Base-by-base conservation (phyloP, 495 filamentous ascomycete species). In the Tuber indicum region DNA sequence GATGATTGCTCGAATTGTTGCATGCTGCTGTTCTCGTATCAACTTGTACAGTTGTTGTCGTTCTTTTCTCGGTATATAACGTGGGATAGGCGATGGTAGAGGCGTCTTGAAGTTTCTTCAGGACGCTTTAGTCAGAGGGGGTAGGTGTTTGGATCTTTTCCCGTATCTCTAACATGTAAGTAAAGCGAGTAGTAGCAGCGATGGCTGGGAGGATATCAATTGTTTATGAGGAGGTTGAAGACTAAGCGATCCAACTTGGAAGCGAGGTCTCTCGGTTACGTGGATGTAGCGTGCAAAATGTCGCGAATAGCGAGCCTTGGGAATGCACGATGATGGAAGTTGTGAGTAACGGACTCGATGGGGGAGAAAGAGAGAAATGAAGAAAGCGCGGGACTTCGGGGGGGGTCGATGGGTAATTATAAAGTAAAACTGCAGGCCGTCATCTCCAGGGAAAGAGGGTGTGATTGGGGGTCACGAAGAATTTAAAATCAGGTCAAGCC, bases 161-260 rank as follows among this genome's bases (percentile, higher is more conserved):
- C 58, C 81, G 81, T 80, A 78, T 77, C 75, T 82, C 81, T 82
- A 82, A 76, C 81, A 82, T 82, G 81, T 80, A 82, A 82, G 73
- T 79, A 72, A 74, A 62, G 21, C 72, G 42, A 52, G 70, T 21
- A 45, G 39, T 41, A 73, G 74, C 26, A 73, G 49, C 52, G 52
- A 72, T 2, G 36, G 36, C 41, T n/a, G 32, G 17, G 46, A 14
- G 62, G 74, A 36, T 66, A 66, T 66, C 58, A 36, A 66, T 66
- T 62, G n/a, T 62, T 66, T 66, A 66, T 66, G 14, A 32, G 26
- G 26, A 66, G 26, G 26, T 66, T 19, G 26, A 66, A 26, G 58
- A 36, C 58, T 66, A 14, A 26, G 52, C 52, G 52, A 62, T 62
- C 52, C 52, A 32, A 62, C n/a, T 62, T 62, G n/a, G 49, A 76